Base-by-base conservation (phyloP, 371 early-diverging fungal genomes). In the Mortierella sp. region DNA sequence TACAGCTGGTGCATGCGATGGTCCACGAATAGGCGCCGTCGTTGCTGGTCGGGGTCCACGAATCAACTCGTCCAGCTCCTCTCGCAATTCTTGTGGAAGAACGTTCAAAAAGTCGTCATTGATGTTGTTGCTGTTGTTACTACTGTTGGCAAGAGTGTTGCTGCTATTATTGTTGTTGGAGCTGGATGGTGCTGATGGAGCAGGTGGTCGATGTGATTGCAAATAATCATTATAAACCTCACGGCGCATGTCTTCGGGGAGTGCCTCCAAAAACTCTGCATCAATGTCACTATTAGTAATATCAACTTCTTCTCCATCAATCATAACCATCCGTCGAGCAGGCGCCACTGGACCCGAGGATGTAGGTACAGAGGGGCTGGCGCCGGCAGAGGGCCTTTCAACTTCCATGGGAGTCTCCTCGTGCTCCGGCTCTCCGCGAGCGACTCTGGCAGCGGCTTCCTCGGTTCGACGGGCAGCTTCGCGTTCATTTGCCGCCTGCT, bases 221-320 rank as follows among this genome's bases (percentile, higher is more conserved):
- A 92, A 80, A 62, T 95, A 90, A 72, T 96, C 94, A 68, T 90
- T 91, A 28, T 98, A 84, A 8, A 98, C 98, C 83, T 98, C 99
- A 72, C 89, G 90, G 40, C 97, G 93, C 80, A 99, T 77, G 61
- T 97, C 97, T 37, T 97, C 97, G 0, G 99, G 99, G 51, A 99
- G 84, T 0, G 99, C 99, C 76, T 95, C 93, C 67, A 99, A 84
- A 82, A 99, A 99, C 66, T 94, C 94, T 0, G 91, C 88, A 75
- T 99, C 99, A 55, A 98, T 98, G 31, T 97, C 98, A 40, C 95
- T 93, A n/a, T 95, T 94, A 3, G 97, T 93, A 37, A 99, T 95
- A 76, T 99, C 98, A 0, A 97, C 88, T 61, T 84, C 69, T 51
- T 90, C 76, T 22, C 96, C 96, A 65, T 90, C 83, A 35, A 96